Evolutionary conservation across 2,329 filamentous ascomycete genomes (phyloP), one percentile per base, ranked within the genome.

Genomic region (Lasiodiplodia gonubiensis): DNA sequence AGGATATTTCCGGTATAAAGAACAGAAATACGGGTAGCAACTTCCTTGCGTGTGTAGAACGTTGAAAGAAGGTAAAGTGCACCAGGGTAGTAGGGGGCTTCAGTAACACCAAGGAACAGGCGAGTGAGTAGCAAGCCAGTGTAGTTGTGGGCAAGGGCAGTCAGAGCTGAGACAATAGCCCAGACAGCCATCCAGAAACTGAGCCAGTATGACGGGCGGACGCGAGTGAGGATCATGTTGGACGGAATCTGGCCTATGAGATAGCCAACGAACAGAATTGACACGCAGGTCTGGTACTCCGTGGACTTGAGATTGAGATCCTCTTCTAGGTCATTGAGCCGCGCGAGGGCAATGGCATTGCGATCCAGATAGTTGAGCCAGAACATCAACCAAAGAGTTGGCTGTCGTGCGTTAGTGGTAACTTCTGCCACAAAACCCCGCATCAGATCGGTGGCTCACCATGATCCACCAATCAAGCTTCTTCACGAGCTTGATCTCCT

Each of bases 291-390:
- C 8, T 53, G 42, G 49, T 42, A 64, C 49, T 64, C 14, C 2
- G 48, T 42, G 11, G 30, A 23, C 16, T 54, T 46, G 14, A 64
- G 33, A 16, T 23, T 37, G 4, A 64, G 48, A 51, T n/a, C 89
- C 0, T 81, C 77, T 67, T 89, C 85, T 10, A 92, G 80, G 18
- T 88, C 87, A 73, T 88, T 86, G 64, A 91, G 80, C 11, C 85
- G 84, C 0, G 89, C 89, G 5, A 88, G 84, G 1, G 87, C 87
- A 67, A 90, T 89, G 74, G 89, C 88, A 75, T 89, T 88, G 18
- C 87, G 82, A 71, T 89, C 87, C 30, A 52, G 21, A 35, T 54
- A 64, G 49, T 37, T 64, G 63, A 33, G 30, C 30, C 30, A 33
- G 30, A 33, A 33, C 30, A 33, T 33, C 10, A 33, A 33, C 30